A percentile compares a stretch with the other conserved stretches of the same genome.
Evolutionary conservation across 1,284 basidiomycete species (phyloP).

Genomic region (Malassezia japonica): DNA sequence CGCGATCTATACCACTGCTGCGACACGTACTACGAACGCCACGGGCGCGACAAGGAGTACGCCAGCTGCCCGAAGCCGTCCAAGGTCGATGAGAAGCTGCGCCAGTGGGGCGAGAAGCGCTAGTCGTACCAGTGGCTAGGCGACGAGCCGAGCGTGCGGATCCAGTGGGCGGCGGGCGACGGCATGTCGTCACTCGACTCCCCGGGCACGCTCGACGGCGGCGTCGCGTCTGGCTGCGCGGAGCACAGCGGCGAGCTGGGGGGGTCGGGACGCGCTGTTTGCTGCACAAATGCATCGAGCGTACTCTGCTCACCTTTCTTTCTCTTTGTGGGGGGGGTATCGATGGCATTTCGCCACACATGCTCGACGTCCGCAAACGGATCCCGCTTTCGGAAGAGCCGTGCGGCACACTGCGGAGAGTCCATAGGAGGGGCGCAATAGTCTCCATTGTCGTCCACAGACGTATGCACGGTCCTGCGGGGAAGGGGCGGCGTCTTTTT

Average conservation of each 20-base stretch:
- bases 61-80: conserved; percentile 37
- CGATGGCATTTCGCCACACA: conserved; percentile 10
- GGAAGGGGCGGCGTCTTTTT: too few relatives aligned
- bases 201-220: conserved; percentile 8
- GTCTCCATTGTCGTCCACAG: too few relatives aligned
- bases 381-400: conserved; percentile 6
- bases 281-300: conserved; percentile 2
- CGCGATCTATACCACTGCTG: conserved; percentile 43
- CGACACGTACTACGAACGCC: conserved; percentile 29
- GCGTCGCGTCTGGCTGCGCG: not conserved
- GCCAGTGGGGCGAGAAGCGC: not conserved
- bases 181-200: conserved; percentile 8
- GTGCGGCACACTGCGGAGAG: conserved; percentile 5
- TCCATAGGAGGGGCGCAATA: too few relatives aligned
- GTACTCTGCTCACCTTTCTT: not conserved
- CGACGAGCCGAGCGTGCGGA: conserved; percentile 11
- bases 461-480: too few relatives aligned
- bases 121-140: conserved; percentile 8
- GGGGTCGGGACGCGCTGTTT: not conserved
- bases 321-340: conserved; percentile 1
- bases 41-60: conserved; percentile 26
- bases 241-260: too few relatives aligned
- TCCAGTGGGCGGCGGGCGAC: conserved; percentile 2
- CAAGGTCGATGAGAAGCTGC: conserved; percentile 1
- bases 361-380: conserved; percentile 10